Conservation (phyloP, 208 protist species). For the Entamoeba dispar region DNA sequence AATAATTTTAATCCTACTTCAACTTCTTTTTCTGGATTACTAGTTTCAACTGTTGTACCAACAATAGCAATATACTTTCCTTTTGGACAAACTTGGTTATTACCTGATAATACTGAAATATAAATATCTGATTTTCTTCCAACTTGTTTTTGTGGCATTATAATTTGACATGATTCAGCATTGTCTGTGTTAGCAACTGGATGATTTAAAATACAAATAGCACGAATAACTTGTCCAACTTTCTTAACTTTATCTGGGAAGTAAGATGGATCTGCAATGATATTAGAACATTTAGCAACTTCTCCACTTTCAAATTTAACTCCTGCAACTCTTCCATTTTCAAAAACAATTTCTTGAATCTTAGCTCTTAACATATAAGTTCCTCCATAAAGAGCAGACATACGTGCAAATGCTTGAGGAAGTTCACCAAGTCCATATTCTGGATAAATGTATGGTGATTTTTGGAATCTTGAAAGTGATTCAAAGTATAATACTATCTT, state of each 20-base stretch:
- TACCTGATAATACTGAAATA: conserved; percentile 62
- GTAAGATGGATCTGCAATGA: conserved; percentile 93
- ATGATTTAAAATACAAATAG: conserved; percentile 82
- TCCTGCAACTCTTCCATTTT: conserved; percentile 56
- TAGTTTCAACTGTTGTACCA: conserved; percentile 78
- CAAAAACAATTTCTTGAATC: conserved; percentile 76
- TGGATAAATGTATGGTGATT: conserved; percentile 95
- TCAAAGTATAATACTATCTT: conserved; percentile 75
- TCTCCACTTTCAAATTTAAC: conserved; percentile 57
- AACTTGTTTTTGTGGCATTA: conserved; percentile 78
- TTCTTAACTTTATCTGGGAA: conserved; percentile 74
- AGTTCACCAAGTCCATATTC: conserved; percentile 95
- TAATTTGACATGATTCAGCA: conserved; percentile 72
- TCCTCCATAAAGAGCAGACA: conserved; percentile 68
- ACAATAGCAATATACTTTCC: conserved; percentile 87
- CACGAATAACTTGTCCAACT: conserved; percentile 70
- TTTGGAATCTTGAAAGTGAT: conserved; percentile 60
- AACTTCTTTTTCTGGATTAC: conserved; percentile 71
- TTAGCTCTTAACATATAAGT: conserved; percentile 94
- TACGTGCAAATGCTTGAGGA: conserved; percentile 80
- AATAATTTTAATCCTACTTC: conserved; percentile 64
- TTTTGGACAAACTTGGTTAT: conserved; percentile 75
- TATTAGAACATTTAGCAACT: conserved; percentile 56
- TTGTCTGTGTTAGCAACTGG: conserved; percentile 23
- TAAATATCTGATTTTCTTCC: conserved; percentile 83